Evolutionary conservation across 2,329 filamentous ascomycete species (phyloP).

Genomic region (Fusarium sp.): DNA sequence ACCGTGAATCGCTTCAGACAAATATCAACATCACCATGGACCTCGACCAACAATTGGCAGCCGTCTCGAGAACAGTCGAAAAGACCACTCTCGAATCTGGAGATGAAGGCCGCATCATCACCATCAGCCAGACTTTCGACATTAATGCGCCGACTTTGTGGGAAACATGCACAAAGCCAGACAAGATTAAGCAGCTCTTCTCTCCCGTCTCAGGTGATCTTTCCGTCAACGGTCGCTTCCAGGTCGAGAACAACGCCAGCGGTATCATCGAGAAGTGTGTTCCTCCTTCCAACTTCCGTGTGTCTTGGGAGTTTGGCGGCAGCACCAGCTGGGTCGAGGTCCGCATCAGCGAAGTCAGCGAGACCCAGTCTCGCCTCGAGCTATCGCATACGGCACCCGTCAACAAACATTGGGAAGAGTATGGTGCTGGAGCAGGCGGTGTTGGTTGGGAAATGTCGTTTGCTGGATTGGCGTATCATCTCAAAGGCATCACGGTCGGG

Average conservation of each 20-base stretch:
- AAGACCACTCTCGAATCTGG: background rate
- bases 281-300: background rate
- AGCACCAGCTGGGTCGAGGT: slow-evolving; percentile 2
- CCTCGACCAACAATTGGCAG: background rate
- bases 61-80: background rate
- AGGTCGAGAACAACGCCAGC: slow-evolving; percentile 9
- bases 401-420: slow-evolving; percentile 3
- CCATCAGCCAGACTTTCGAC: background rate
- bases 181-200: slow-evolving; percentile 2
- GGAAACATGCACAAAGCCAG: background rate
- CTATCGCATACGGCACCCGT: background rate
- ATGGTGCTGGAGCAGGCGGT: background rate
- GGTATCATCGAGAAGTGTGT: background rate
- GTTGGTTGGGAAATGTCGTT: slow-evolving; percentile 7
- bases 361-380: background rate
- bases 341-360: background rate
- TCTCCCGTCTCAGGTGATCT: background rate
- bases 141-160: background rate
- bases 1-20: background rate
- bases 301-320: slow-evolving; percentile 1
- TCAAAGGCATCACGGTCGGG: background rate
- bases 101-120: background rate
- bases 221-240: slow-evolving; percentile 1
- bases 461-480: background rate
- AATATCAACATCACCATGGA: background rate